Percentiles rank a stretch among this genome's conserved stretches.
phyloP scores from a whole-genome alignment of 352 stramenopile species.

The Stramenopiles sp. region DNA sequence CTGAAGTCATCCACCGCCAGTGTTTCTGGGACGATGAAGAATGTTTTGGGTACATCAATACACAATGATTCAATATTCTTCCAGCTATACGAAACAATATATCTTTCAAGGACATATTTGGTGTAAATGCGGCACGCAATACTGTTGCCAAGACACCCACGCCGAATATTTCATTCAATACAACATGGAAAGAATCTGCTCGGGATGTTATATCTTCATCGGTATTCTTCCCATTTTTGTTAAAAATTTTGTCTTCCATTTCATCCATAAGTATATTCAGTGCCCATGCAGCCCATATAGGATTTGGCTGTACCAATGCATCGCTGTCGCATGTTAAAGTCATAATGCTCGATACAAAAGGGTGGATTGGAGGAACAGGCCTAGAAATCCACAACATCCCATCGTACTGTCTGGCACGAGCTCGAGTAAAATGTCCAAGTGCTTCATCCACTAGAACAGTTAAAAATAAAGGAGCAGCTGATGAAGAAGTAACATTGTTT shows the following conservation, averaged over 20 bases:
- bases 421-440: not conserved
- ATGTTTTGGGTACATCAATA: not conserved
- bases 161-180: constrained; percentile 14
- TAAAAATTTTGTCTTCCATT: not conserved
- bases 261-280: constrained; percentile 7
- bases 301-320: constrained; percentile 13
- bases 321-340: constrained; percentile 8
- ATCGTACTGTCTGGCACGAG: not conserved
- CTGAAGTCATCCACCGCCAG: not conserved
- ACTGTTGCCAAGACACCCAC: constrained; percentile 9
- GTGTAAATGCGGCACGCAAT: not conserved
- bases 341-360: not conserved
- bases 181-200: constrained; percentile 10
- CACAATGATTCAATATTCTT: constrained; percentile 15
- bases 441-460: not conserved
- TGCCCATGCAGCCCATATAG: constrained; percentile 10
- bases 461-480: not conserved
- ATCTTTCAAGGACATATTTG: constrained; percentile 6
- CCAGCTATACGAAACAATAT: constrained; percentile 20
- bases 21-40: not conserved
- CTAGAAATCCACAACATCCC: not conserved
- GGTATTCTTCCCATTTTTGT: not conserved
- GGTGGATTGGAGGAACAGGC: not conserved
- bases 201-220: not conserved
- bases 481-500: not conserved